Base-by-base conservation (phyloP, 768 basidiomycete species). In the Tylopilus subfusipes region DNA sequence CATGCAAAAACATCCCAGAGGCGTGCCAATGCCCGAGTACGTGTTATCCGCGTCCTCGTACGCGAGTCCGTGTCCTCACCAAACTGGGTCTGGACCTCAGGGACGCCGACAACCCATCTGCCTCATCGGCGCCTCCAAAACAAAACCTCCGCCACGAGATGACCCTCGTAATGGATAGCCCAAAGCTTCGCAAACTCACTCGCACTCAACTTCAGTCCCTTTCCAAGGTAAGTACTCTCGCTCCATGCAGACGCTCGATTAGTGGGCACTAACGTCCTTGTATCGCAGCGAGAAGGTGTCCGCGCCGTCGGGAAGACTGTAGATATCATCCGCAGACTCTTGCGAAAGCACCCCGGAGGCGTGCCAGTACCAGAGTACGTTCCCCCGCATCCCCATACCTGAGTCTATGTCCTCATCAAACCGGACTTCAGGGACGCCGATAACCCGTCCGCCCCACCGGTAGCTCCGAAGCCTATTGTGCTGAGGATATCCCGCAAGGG, bases 251-350 rank as follows among this genome's bases (percentile, higher is more conserved):
- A 16, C 18, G 4, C 36, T 2, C 1, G 19, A 19, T 2, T 14
- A 5, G 11, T 22, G 12, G 13, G 47, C 19, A 13, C 42, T 61
- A 3, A 50, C 36, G n/a, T 19, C 24, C 44, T 2, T 21, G 29
- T 36, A 30, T 22, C 45, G 1, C 43, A 71, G 70, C 52, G 54
- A 59, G 63, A 71, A 53, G 42, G 54, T 13, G 33, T 71, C 19
- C 59, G 59, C n/a, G 68, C 66, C 0, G 52, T 64, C 18, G 66
- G 58, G 3, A 68, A 67, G 56, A 68, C 60, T 1, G 70, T 63
- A 52, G 61, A 61, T 4, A 71, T 68, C 22, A 65, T 70, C 39
- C 54, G 55, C 34, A 53, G 62, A 49, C 58, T 69, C 40, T 25
- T 65, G 10, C 55, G 31, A 33, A 71, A 67, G 24, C 57, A 65